phyloP scores from a whole-genome alignment of 805 yeast species.

The Starmerella stellata region DNA sequence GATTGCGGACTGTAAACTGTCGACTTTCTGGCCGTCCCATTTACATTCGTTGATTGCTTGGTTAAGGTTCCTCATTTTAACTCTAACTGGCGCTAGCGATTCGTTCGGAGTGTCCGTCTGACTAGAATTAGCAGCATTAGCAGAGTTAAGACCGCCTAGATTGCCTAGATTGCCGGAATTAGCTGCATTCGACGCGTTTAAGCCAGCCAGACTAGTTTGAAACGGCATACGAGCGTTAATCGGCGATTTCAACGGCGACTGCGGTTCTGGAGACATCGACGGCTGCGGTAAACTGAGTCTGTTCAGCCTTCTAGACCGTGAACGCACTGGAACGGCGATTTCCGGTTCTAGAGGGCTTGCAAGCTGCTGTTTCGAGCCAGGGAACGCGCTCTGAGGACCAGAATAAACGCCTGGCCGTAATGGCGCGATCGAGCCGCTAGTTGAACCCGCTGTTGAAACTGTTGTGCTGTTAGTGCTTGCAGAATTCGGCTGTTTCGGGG shows the following conservation, averaged over 20 bases:
- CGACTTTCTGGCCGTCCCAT: constrained; percentile 51
- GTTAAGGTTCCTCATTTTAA: constrained; percentile 32
- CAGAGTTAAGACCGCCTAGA: not conserved
- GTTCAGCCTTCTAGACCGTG: no score
- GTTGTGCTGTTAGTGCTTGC: not conserved
- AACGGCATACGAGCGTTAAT: not conserved
- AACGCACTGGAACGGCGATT: not conserved
- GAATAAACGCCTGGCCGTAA: not conserved
- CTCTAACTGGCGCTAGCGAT: not conserved
- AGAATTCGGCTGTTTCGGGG: not conserved
- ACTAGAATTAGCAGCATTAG: not conserved
- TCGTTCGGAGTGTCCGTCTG: no score
- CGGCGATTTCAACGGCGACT: not conserved
- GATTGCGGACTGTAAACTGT: constrained; percentile 38
- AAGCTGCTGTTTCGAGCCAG: not conserved
- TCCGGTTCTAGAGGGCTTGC: not conserved
- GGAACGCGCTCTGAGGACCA: not conserved
- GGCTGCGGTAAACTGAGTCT: no score
- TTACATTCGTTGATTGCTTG: constrained; percentile 50
- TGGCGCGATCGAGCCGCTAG: not conserved
- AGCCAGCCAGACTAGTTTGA: not conserved
- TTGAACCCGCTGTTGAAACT: not conserved
- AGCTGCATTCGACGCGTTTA: not conserved
- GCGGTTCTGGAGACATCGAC: not conserved
- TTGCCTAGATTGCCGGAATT: no score